Conservation (phyloP, 805 yeast genomes). For the Candida maris region DNA sequence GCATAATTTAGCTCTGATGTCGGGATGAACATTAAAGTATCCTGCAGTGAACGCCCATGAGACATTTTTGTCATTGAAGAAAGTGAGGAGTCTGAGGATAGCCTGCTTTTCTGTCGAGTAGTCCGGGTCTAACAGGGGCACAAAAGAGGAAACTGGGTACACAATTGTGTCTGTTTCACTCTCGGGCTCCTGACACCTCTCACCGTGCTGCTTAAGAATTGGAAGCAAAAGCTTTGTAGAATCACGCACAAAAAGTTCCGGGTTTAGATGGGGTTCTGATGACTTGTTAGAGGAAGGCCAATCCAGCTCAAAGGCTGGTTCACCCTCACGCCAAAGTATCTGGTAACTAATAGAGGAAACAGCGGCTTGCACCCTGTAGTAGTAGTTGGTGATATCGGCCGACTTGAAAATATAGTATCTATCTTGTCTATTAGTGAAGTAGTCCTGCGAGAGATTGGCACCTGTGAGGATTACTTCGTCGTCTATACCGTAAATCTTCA, state of each 20-base stretch:
- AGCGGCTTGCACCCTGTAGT: constrained; percentile 63
- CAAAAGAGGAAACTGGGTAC: constrained; percentile 87
- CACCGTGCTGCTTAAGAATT: constrained; percentile 44
- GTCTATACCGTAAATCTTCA: constrained; percentile 95
- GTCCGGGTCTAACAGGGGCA: constrained; percentile 69
- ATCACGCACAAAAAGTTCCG: constrained; percentile 48
- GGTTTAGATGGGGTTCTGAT: constrained; percentile 61
- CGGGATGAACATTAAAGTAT: constrained; percentile 86
- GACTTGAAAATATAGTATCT: constrained; percentile 75
- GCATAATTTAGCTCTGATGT: constrained; percentile 56
- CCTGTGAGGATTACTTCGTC: constrained; percentile 85
- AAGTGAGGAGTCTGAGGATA: constrained; percentile 56
- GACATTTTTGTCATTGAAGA: constrained; percentile 49
- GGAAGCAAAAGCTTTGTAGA: constrained; percentile 56
- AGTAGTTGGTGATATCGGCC: constrained; percentile 61
- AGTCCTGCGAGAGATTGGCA: constrained; percentile 87
- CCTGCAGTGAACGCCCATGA: constrained; percentile 94
- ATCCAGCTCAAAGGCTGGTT: constrained; percentile 47
- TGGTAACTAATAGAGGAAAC: constrained; percentile 70
- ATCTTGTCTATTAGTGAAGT: constrained; percentile 93
- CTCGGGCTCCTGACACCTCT: constrained; percentile 20
- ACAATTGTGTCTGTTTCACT: constrained; percentile 53
- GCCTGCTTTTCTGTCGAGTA: constrained; percentile 81
- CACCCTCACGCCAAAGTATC: constrained; percentile 42
- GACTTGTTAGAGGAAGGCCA: constrained; percentile 75